Evolutionary conservation across 2,329 filamentous ascomycete species (phyloP).

Genomic region (Helminthosporium solani): DNA sequence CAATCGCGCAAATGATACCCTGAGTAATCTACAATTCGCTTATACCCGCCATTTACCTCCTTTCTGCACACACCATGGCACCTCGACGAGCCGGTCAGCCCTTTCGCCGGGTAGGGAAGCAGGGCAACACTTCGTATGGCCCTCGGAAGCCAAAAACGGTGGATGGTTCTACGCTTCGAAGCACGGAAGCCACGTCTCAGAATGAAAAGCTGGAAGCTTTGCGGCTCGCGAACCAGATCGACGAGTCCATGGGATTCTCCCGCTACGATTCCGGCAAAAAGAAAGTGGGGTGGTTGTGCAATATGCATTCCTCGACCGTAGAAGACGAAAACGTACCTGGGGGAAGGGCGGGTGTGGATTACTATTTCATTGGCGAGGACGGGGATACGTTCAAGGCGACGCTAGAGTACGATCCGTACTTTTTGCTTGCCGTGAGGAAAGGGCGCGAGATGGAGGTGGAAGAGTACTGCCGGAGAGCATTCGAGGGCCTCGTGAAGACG

Average conservation of each 20-base stretch:
- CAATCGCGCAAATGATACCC: slow-evolving; percentile 32
- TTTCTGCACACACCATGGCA: slow-evolving; percentile 41
- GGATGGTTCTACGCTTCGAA: slow-evolving; percentile 69
- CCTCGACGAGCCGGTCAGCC: slow-evolving; percentile 46
- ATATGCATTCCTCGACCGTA: slow-evolving; percentile 86
- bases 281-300: slow-evolving; percentile 89
- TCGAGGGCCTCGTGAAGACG: slow-evolving; percentile 77
- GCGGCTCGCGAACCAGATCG: slow-evolving; percentile 80
- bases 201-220: slow-evolving; percentile 91
- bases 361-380: slow-evolving; percentile 81
- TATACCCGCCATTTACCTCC: slow-evolving; percentile 2
- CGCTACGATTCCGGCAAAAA: slow-evolving; percentile 87
- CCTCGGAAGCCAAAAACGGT: slow-evolving; percentile 71
- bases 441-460: slow-evolving; percentile 91
- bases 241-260: slow-evolving; percentile 91
- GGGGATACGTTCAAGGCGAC: slow-evolving; percentile 93
- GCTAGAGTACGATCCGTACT: slow-evolving; percentile 95
- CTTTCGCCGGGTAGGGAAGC: slow-evolving; percentile 47
- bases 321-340: slow-evolving; percentile 81
- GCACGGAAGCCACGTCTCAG: slow-evolving; percentile 81
- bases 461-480: slow-evolving; percentile 83
- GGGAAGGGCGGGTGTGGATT: slow-evolving; percentile 88
- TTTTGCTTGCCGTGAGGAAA: slow-evolving; percentile 84
- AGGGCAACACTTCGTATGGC: slow-evolving; percentile 47
- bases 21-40: slow-evolving; percentile 21